These are phyloP conservation scores for Pythium utonaiense DNA, from an alignment of 352 stramenopile genomes.

Conservation along the genomic window DNA sequence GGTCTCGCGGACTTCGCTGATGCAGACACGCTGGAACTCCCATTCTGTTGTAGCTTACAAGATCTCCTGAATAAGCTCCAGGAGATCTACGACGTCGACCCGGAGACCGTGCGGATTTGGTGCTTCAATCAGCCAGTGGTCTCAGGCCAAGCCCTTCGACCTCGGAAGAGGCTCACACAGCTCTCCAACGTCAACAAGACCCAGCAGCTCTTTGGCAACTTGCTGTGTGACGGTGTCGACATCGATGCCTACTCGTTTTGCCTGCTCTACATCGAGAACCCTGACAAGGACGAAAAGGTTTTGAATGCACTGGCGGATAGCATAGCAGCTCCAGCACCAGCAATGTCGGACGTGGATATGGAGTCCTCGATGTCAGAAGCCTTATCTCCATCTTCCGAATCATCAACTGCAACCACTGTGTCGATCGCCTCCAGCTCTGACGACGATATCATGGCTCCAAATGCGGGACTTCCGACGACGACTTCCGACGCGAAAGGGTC, in stretches of 20 bases:
- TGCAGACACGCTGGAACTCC: conserved; percentile 47
- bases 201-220: conserved; percentile 58
- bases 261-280: conserved; percentile 66
- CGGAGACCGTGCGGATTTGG: conserved; percentile 41
- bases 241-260: conserved; percentile 84
- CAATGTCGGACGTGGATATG: conserved; percentile 11
- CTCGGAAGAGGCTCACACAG: conserved; percentile 59
- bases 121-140: conserved; percentile 79
- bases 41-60: conserved; percentile 62
- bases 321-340: neutral
- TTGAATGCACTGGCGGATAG: conserved; percentile 22
- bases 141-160: conserved; percentile 65
- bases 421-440: neutral
- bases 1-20: conserved; percentile 52
- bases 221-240: conserved; percentile 74
- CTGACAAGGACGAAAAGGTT: conserved; percentile 27
- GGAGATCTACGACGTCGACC: conserved; percentile 26
- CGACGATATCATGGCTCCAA: neutral
- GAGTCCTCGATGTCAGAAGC: neutral
- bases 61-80: conserved; percentile 49
- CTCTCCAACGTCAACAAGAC: conserved; percentile 30
- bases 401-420: neutral
- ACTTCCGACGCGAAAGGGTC: neutral
- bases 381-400: neutral
- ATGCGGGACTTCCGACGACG: neutral